Conservation (phyloP, 1,139 yeast species). For the Saccharomycopsis hybrid region DNA sequence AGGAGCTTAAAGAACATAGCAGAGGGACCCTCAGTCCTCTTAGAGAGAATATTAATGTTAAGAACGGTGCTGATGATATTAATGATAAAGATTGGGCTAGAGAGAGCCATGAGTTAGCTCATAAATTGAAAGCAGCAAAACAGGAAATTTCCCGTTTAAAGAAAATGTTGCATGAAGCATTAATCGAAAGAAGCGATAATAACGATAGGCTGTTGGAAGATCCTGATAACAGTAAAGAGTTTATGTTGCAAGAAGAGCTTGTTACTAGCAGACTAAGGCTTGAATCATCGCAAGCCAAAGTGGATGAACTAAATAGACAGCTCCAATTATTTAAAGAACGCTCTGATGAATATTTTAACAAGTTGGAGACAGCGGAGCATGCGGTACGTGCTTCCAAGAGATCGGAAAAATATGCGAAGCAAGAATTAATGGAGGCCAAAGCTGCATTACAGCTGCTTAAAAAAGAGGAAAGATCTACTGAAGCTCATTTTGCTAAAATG, state of each 20-base stretch:
- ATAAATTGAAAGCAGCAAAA: slow-evolving; percentile 43
- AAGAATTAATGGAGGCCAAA: slow-evolving; percentile 51
- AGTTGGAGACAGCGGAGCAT: slow-evolving; percentile 74
- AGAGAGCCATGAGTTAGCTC: slow-evolving; percentile 46
- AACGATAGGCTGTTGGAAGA: slow-evolving; percentile 25
- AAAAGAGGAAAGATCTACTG: slow-evolving; percentile 56
- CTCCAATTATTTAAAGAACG: slow-evolving; percentile 61
- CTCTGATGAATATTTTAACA: slow-evolving; percentile 68
- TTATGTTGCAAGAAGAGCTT: slow-evolving; percentile 30
- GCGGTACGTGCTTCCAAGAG: slow-evolving; percentile 57
- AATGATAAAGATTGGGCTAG: slow-evolving; percentile 34
- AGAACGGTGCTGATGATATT: slow-evolving; percentile 20
- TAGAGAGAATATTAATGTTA: slow-evolving; percentile 27
- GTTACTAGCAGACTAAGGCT: slow-evolving; percentile 38
- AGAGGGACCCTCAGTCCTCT: slow-evolving; percentile 23
- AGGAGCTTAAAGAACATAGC: slow-evolving; percentile 27
- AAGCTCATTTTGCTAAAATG: slow-evolving; percentile 49
- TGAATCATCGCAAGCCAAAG: slow-evolving; percentile 46
- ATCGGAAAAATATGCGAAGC: slow-evolving; percentile 50
- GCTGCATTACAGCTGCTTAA: slow-evolving; percentile 47
- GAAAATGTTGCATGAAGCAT: slow-evolving; percentile 36
- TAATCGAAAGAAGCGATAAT: slow-evolving; percentile 24
- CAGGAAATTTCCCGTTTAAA: slow-evolving; percentile 48
- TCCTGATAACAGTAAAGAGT: slow-evolving; percentile 23
- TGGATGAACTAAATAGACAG: slow-evolving; percentile 45